phyloP scores from a whole-genome alignment of 805 yeast species.

The Ogataea pilisensis region DNA sequence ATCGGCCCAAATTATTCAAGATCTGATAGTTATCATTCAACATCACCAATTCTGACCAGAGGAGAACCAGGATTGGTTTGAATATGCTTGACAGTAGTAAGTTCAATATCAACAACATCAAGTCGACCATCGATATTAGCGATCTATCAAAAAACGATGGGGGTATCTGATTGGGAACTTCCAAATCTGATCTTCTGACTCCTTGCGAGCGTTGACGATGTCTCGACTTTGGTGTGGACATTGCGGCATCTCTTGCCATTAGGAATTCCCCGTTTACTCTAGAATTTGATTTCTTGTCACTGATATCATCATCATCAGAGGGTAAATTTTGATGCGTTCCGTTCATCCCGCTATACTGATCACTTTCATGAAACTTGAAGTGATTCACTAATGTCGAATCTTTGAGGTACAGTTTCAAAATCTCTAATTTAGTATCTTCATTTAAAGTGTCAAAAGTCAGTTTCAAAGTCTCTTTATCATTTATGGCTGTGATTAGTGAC shows the following conservation, averaged over 20 bases:
- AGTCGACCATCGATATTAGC: slow-evolving; percentile 3
- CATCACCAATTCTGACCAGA: slow-evolving; percentile 5
- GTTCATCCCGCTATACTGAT: too few relatives aligned
- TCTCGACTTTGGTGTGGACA: too few relatives aligned
- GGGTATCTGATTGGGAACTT: too few relatives aligned
- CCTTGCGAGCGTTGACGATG: too few relatives aligned
- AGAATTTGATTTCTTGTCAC: too few relatives aligned
- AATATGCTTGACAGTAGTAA: slow-evolving; percentile 1
- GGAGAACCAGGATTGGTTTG: slow-evolving; percentile 1
- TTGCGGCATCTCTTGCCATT: too few relatives aligned
- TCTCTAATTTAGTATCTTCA: slow-evolving; percentile 13
- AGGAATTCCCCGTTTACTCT: too few relatives aligned
- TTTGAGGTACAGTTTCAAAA: slow-evolving; percentile 16
- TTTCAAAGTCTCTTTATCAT: slow-evolving; percentile 7
- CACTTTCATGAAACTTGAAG: slow-evolving; percentile 7
- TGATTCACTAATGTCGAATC: slow-evolving; percentile 15
- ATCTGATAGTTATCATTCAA: slow-evolving; percentile 9
- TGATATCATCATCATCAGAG: too few relatives aligned
- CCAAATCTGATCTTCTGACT: too few relatives aligned
- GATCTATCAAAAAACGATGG: slow-evolving; percentile 2
- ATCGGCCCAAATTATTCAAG: not conserved
- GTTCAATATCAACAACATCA: not conserved
- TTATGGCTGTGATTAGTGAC: slow-evolving; percentile 12
- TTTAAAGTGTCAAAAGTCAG: slow-evolving; percentile 9
- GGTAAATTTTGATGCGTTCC: too few relatives aligned